Percentiles rank a stretch among this genome's conserved stretches.
phyloP scores from a whole-genome alignment of 495 filamentous ascomycete genomes.

The Pseudevernia furfuracea region DNA sequence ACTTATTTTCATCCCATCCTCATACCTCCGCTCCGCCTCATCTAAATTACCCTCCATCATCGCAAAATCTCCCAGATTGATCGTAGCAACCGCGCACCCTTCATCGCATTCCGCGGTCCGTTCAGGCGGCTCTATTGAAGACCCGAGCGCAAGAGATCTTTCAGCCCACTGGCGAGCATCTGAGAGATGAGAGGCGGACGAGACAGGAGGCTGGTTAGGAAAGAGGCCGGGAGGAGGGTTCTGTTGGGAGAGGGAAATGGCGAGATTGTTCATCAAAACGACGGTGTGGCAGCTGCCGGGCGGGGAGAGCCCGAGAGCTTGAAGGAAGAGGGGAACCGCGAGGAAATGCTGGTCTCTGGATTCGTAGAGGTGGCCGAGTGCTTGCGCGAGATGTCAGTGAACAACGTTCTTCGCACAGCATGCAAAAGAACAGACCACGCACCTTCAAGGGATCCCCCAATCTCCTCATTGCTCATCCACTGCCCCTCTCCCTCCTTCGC shows the following conservation, averaged over 20 bases:
- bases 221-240: slow-evolving; percentile 16
- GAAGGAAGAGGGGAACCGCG: slow-evolving; percentile 80
- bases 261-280: slow-evolving; percentile 45
- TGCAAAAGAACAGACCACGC: slow-evolving; percentile 27
- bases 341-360: slow-evolving; percentile 62
- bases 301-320: slow-evolving; percentile 58
- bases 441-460: slow-evolving; percentile 65
- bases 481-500: slow-evolving; percentile 55
- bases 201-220: slow-evolving; percentile 14
- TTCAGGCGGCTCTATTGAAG: slow-evolving; percentile 47
- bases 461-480: slow-evolving; percentile 66
- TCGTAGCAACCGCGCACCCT: slow-evolving; percentile 75
- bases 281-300: slow-evolving; percentile 61
- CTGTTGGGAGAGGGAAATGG: slow-evolving; percentile 24
- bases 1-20: slow-evolving; percentile 56
- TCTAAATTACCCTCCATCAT: slow-evolving; percentile 55
- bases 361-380: slow-evolving; percentile 66
- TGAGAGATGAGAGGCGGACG: slow-evolving; percentile 14
- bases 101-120: slow-evolving; percentile 74
- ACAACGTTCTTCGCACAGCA: neutral
- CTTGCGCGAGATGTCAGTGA: slow-evolving; percentile 23
- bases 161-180: slow-evolving; percentile 61
- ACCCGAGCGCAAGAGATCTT: slow-evolving; percentile 59
- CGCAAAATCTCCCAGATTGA: slow-evolving; percentile 79
- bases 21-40: slow-evolving; percentile 56